Evolutionary conservation across 495 filamentous ascomycete species (phyloP).

Genomic region (Neurospora intermedia): DNA sequence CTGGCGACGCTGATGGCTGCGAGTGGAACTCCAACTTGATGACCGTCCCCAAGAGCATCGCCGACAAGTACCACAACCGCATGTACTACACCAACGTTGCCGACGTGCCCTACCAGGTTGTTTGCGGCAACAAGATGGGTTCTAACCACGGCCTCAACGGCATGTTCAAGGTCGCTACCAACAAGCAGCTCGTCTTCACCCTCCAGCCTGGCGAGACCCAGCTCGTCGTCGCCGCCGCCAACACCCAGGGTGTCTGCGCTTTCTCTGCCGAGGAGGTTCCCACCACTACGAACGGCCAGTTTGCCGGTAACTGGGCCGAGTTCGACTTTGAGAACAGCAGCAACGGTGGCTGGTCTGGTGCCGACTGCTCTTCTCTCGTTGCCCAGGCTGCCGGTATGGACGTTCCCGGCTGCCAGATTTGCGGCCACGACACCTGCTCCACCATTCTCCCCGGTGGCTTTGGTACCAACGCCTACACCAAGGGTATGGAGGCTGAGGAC

Average conservation of each 20-base stretch:
- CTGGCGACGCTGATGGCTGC: slow-evolving; percentile 19
- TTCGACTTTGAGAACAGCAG: slow-evolving; percentile 22
- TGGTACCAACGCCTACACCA: slow-evolving; percentile 25
- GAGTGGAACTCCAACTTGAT: slow-evolving; percentile 29
- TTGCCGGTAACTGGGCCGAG: slow-evolving; percentile 27
- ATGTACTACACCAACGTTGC: slow-evolving; percentile 26
- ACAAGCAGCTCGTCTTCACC: slow-evolving; percentile 20
- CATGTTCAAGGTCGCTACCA: slow-evolving; percentile 17
- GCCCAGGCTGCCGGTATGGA: slow-evolving; percentile 18
- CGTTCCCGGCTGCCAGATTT: slow-evolving; percentile 26
- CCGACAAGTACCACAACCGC: slow-evolving; percentile 24
- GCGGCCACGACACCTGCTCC: slow-evolving; percentile 21
- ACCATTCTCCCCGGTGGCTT: slow-evolving; percentile 22
- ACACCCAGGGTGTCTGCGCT: slow-evolving; percentile 27
- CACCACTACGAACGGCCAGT: slow-evolving; percentile 17
- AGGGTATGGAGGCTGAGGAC: slow-evolving; percentile 24
- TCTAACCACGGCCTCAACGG: slow-evolving; percentile 18
- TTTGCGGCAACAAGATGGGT: slow-evolving; percentile 31
- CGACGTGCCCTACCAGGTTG: slow-evolving; percentile 14
- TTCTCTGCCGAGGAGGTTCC: slow-evolving; percentile 15
- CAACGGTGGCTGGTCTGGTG: slow-evolving; percentile 29
- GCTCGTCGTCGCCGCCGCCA: slow-evolving; percentile 20
- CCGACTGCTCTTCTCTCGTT: slow-evolving; percentile 28
- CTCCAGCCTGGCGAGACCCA: slow-evolving; percentile 24
- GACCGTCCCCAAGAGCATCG: slow-evolving; percentile 25